Evolutionary conservation across 805 yeast species (phyloP), one percentile per base, ranked within the genome.

Genomic region (Nakazawaea siamensis): DNA sequence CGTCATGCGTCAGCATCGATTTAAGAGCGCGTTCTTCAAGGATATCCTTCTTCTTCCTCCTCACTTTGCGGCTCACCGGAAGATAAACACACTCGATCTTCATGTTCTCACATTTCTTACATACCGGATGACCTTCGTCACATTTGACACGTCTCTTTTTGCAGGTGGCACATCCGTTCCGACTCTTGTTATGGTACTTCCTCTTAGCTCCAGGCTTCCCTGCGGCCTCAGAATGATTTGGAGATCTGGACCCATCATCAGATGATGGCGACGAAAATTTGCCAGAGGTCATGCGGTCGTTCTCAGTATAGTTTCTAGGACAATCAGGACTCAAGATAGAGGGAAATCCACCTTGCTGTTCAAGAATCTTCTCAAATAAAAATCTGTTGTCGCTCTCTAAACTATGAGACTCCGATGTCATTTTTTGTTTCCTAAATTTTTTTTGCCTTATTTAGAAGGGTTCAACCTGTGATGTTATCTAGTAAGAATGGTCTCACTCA

Each of bases 71-170:
- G 14, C 40, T 21, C 8, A 41, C 27, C 24, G 39, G 35, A 21
- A 52, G 48, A 48, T 82, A 87, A 2, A 80, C 70, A 58, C 97
- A 88, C 18, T 72, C 79, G 24, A 88, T 64, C 16, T 82, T 80
- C 76, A 88, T 73, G 42, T 86, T 78, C 32, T 64, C 58, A 57
- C 97, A 88, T 57, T 86, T 86, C 16, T 62, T 62, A 55, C 97
- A 88, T 6, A 63, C 52, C 1, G 97, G 97, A 41, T 76, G 80
- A 1, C 63, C 62, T 55, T 90, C 97, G 53, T 88, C 97, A 64
- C 97, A 88, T 53, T 88, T 88, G 27, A 90, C 96, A 34, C 97
- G 65, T 47, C 97, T 70, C 43, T 74, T 70, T 51, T 88, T 88
- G 58, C 97, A 88, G 2, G 94, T 83, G 26, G 77, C 71, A 58